Conservation (phyloP, 768 basidiomycete genomes). For the Leccinum truebloodii region DNA sequence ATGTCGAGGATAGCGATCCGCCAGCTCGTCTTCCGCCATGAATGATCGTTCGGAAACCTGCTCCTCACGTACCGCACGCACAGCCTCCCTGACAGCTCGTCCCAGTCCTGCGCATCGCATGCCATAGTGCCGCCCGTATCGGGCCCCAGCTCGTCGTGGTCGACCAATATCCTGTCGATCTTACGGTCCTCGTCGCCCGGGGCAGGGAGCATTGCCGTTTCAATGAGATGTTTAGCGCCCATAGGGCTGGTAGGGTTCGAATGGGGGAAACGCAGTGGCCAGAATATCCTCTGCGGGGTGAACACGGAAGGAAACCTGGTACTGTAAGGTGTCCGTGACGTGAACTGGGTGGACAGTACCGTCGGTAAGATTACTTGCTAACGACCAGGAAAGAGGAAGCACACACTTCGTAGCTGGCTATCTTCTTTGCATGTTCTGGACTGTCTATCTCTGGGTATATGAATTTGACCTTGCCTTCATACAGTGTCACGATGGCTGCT, state of each 20-base stretch:
- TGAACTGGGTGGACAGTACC: constrained; percentile 17
- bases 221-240: constrained; percentile 23
- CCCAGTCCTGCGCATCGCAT: constrained; percentile 34
- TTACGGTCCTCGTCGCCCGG: constrained; percentile 17
- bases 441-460: constrained; percentile 28
- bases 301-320: constrained; percentile 24
- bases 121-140: constrained; percentile 9
- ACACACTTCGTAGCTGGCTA: constrained; percentile 24
- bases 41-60: constrained; percentile 24
- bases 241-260: neutral
- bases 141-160: constrained; percentile 22
- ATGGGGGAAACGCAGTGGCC: constrained; percentile 22
- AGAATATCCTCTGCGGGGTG: constrained; percentile 32
- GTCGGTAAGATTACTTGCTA: neutral
- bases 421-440: constrained; percentile 14
- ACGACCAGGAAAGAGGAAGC: neutral
- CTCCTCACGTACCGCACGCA: constrained; percentile 26
- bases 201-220: constrained; percentile 22
- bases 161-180: constrained; percentile 23
- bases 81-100: constrained; percentile 32
- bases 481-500: constrained; percentile 26
- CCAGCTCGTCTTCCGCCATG: constrained; percentile 27
- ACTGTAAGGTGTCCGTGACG: constrained; percentile 16
- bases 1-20: constrained; percentile 27
- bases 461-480: constrained; percentile 28